phyloP scores from a whole-genome alignment of 1,139 yeast species.

The Candida mesenterica region DNA sequence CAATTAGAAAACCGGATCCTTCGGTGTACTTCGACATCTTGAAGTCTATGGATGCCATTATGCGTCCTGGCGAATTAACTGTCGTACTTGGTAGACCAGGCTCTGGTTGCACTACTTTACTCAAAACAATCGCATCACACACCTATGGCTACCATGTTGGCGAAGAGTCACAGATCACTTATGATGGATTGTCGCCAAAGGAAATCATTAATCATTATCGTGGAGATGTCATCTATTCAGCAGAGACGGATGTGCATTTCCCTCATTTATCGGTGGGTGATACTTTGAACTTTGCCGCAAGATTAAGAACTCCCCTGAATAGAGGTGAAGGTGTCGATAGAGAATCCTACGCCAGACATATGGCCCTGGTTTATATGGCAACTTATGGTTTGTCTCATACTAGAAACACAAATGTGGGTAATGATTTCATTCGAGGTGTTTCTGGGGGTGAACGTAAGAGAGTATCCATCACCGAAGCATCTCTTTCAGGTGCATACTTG shows the following conservation, averaged over 20 bases:
- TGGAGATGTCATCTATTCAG: slow-evolving; percentile 30
- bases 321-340: slow-evolving; percentile 28
- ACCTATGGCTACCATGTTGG: slow-evolving; percentile 70
- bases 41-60: slow-evolving; percentile 65
- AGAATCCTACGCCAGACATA: slow-evolving; percentile 19
- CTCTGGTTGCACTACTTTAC: slow-evolving; percentile 78
- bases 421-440: slow-evolving; percentile 24
- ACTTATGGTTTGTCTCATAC: slow-evolving; percentile 22
- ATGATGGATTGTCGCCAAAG: slow-evolving; percentile 22
- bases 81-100: slow-evolving; percentile 84
- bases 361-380: slow-evolving; percentile 23
- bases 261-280: slow-evolving; percentile 28
- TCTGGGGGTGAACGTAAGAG: slow-evolving; percentile 27
- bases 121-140: slow-evolving; percentile 67
- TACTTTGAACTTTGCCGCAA: slow-evolving; percentile 28
- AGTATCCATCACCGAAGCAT: slow-evolving; percentile 25
- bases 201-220: slow-evolving; percentile 23
- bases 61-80: slow-evolving; percentile 69
- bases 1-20: slow-evolving; percentile 21
- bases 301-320: slow-evolving; percentile 26
- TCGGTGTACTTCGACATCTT: slow-evolving; percentile 51
- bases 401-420: slow-evolving; percentile 23
- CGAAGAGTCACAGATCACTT: slow-evolving; percentile 41
- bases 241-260: slow-evolving; percentile 27
- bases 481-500: slow-evolving; percentile 19